Evolutionary conservation across 805 yeast genomes (phyloP), one percentile per base, ranked within the genome.

Genomic region (Cyberlindnera xishuangbannaensis): DNA sequence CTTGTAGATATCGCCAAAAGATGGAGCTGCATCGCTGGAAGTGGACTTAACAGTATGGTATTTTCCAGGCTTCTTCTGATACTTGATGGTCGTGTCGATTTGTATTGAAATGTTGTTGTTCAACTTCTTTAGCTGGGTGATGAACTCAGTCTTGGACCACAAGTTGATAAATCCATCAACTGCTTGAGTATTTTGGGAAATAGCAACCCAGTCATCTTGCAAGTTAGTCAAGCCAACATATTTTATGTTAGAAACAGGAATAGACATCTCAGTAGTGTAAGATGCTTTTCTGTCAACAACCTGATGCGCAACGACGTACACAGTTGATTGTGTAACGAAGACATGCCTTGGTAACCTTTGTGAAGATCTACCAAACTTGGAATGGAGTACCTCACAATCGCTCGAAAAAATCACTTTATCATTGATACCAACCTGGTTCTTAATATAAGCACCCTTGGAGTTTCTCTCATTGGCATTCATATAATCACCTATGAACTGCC

Each of bases 401-500:
- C 74, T 62, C 3, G 97, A 86, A 51, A 90, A 92, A 2, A 77
- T 51, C n/a, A 86, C 78, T 17, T 55, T 64, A 12, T 82, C 95
- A 13, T 62, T 63, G 26, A 92, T 73, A 5, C 88, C 86, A 9
- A 75, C 72, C 35, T 81, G 78, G 32, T 70, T 73, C 41, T 76
- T 69, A 32, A 92, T 63, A 51, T 80, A 86, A 19, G 78, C 75
- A 34, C 98, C 98, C 54, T 58, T 73, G 4, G 84, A 76, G 27
- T 83, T 84, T 16, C 71, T 56, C 45, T 79, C 83, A 59, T 86
- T 88, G 51, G 95, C 83, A 12, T 78, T 84, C 41, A 92, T 62
- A 49, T 92, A 92, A 57, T 92, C 98, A n/a, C 97, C 98, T 78
- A 83, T 73, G 47, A 73, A 94, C 6, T 90, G 80, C 48, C 98